phyloP scores from a whole-genome alignment of 352 stramenopile genomes.

The Elongisporangium prolatum region DNA sequence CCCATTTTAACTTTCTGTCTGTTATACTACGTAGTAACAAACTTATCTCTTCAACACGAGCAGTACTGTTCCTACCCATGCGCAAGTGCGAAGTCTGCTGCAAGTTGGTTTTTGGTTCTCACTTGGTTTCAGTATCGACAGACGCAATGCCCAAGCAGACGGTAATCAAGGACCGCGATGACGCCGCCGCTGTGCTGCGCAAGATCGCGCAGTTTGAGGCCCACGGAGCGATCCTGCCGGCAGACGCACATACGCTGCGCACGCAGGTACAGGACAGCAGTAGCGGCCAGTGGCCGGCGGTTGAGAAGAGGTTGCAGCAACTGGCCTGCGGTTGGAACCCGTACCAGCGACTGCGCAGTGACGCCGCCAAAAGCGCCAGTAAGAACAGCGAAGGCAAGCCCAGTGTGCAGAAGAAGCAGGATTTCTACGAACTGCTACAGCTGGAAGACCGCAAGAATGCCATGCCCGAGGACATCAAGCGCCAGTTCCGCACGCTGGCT shows the following conservation, averaged over 20 bases:
- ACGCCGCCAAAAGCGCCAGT: constrained; percentile 8
- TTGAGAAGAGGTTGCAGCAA: constrained; percentile 53
- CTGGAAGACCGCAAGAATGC: constrained; percentile 19
- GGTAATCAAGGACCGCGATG: not conserved
- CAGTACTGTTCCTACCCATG: not conserved
- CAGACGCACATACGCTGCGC: constrained; percentile 61
- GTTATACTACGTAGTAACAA: not conserved
- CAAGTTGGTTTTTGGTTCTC: not conserved
- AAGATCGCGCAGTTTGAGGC: constrained; percentile 55
- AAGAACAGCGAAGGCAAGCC: constrained; percentile 12
- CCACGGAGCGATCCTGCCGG: constrained; percentile 47
- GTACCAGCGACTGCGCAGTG: constrained; percentile 48
- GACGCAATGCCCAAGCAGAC: not conserved
- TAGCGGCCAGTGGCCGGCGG: constrained; percentile 51
- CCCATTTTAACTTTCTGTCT: too few species aligned
- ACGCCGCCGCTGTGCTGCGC: constrained; percentile 23
- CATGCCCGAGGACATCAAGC: constrained; percentile 45
- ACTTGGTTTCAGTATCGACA: not conserved
- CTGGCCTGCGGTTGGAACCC: constrained; percentile 67
- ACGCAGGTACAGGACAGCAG: constrained; percentile 58
- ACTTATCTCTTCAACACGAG: not conserved
- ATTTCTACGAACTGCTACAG: constrained; percentile 65
- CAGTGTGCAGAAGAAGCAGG: constrained; percentile 25
- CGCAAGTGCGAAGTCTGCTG: not conserved
- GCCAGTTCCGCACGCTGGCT: constrained; percentile 63